Evolutionary conservation across 2,329 filamentous ascomycete species (phyloP).

Genomic region (Pseudogymnoascus sp.): DNA sequence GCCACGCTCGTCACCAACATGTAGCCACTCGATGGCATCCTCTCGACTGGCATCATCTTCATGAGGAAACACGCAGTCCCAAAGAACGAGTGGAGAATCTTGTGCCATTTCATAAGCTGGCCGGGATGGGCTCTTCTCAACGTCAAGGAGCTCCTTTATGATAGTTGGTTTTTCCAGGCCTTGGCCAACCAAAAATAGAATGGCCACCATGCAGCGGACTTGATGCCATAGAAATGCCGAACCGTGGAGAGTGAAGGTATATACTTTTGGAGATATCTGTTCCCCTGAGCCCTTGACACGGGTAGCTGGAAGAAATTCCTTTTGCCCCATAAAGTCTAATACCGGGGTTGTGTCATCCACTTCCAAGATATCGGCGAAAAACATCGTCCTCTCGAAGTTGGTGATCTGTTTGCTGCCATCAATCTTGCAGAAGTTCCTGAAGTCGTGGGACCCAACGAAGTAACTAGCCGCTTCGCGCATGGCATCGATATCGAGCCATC

Average conservation of each 20-base stretch:
- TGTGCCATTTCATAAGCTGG: conserved; percentile 87
- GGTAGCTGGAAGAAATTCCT: conserved; percentile 37
- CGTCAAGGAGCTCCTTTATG: conserved; percentile 68
- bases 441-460: conserved; percentile 82
- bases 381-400: conserved; percentile 74
- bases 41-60: conserved; percentile 35
- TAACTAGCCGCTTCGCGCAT: conserved; percentile 78
- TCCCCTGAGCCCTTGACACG: conserved; percentile 1
- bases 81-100: conserved; percentile 84
- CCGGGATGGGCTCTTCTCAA: conserved; percentile 61
- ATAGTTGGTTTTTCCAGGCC: conserved; percentile 70
- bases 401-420: conserved; percentile 84
- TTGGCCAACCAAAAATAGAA: conserved; percentile 90
- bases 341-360: conserved; percentile 49
- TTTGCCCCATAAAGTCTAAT: conserved; percentile 46
- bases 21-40: conserved; percentile 70
- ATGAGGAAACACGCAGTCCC: conserved; percentile 85
- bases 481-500: conserved; percentile 78
- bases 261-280: conserved; percentile 53
- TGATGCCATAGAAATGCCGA: conserved; percentile 98
- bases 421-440: conserved; percentile 94
- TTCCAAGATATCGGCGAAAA: conserved; percentile 69
- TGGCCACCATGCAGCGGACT: conserved; percentile 85
- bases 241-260: conserved; percentile 81
- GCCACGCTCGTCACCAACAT: conserved; percentile 60